Conservation (phyloP, 352 stramenopile genomes). For the Thalassiosira mediterranea region DNA sequence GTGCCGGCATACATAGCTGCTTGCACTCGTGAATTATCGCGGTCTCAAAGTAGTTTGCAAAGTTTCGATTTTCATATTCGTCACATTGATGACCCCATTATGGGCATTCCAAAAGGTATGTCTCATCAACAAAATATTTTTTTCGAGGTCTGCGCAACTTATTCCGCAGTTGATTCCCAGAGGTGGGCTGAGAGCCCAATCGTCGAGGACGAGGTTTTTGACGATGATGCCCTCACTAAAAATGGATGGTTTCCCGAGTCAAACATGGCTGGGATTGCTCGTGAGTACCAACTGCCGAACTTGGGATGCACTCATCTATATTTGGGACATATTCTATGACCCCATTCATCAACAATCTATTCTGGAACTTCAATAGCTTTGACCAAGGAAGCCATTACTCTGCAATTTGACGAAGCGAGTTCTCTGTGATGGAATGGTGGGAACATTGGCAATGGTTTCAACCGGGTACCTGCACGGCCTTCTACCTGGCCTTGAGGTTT, state of each 20-base stretch:
- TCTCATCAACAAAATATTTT: slow-evolving; percentile 42
- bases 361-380: slow-evolving; percentile 93
- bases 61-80: slow-evolving; percentile 83
- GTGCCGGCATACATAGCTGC: slow-evolving; percentile 56
- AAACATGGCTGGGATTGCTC: slow-evolving; percentile 71
- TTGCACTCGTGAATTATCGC: slow-evolving; percentile 79
- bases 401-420: neutral
- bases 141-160: slow-evolving; percentile 85
- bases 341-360: slow-evolving; percentile 88
- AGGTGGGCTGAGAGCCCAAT: slow-evolving; percentile 43
- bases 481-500: too few species aligned
- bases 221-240: slow-evolving; percentile 33
- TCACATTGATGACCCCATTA: slow-evolving; percentile 88
- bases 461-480: too few species aligned
- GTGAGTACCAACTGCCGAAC: slow-evolving; percentile 59
- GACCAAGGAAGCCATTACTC: slow-evolving; percentile 77
- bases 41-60: slow-evolving; percentile 86
- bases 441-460: too few species aligned
- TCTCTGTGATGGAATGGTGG: slow-evolving; percentile 74
- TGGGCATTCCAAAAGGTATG: slow-evolving; percentile 55
- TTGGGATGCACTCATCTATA: too few species aligned
- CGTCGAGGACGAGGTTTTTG: slow-evolving; percentile 44
- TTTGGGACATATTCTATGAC: neutral
- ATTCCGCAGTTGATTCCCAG: slow-evolving; percentile 30
- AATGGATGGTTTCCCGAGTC: slow-evolving; percentile 37